Conservation (phyloP, 192 early-diverging fungal species). For the Spizellomyces sp. region DNA sequence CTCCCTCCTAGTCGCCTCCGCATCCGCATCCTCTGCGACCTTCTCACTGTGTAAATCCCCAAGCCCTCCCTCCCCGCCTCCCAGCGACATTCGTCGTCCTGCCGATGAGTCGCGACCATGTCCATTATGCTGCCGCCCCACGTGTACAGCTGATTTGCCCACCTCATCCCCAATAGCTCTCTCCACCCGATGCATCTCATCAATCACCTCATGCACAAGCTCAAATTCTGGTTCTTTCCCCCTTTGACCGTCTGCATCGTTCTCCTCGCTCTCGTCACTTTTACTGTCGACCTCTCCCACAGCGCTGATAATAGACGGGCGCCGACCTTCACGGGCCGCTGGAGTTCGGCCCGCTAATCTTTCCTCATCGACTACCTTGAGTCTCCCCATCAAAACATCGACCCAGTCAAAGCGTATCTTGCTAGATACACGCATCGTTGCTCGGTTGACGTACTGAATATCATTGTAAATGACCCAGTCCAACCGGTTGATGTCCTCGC, state of each 20-base stretch:
- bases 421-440: constrained; percentile 49
- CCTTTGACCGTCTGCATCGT: neutral
- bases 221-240: constrained; percentile 30
- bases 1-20: neutral
- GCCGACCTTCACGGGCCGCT: neutral
- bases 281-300: constrained; percentile 5
- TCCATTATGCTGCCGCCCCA: neutral
- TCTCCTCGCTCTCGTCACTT: constrained; percentile 1
- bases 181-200: constrained; percentile 28
- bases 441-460: constrained; percentile 52
- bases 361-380: constrained; percentile 35
- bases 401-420: constrained; percentile 50
- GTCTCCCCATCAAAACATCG: constrained; percentile 37
- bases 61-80: neutral
- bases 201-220: constrained; percentile 32
- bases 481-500: constrained; percentile 17
- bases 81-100: neutral
- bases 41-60: neutral
- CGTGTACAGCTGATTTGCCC: neutral
- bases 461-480: constrained; percentile 61
- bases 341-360: constrained; percentile 17
- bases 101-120: neutral
- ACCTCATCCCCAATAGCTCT: constrained; percentile 11
- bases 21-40: neutral
- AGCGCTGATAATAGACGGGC: neutral